Evolutionary conservation across 208 protist species (phyloP).

Genomic region (Strigomonas oncopelti): DNA sequence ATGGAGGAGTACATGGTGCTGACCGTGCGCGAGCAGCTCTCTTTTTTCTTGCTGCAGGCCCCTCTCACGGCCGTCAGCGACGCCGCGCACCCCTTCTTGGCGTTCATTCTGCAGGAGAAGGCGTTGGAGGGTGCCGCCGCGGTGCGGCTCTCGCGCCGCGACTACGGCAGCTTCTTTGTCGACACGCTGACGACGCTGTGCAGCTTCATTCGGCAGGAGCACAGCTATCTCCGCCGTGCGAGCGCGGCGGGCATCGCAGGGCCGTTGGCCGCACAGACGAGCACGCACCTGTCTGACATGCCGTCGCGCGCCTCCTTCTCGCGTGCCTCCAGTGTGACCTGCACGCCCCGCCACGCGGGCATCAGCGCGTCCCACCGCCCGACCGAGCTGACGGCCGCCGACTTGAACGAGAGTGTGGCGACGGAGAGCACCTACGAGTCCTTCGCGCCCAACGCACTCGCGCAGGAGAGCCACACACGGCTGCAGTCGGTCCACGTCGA

Average conservation of each 20-base stretch:
- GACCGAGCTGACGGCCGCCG: not conserved
- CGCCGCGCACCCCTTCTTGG: constrained; percentile 4
- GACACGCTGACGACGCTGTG: not conserved
- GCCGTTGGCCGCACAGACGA: no score
- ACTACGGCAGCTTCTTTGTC: not conserved
- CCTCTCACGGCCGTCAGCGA: not conserved
- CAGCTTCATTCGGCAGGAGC: constrained; percentile 1
- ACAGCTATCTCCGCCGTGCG: not conserved
- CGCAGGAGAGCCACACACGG: not conserved
- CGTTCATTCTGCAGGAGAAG: constrained; percentile 1
- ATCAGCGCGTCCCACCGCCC: not conserved
- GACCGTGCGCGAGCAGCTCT: constrained; percentile 4
- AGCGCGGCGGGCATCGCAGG: not conserved
- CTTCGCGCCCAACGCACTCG: no score
- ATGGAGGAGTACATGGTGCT: constrained; percentile 3
- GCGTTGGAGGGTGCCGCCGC: not conserved
- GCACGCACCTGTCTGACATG: no score
- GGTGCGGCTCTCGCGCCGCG: not conserved
- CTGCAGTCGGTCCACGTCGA: not conserved
- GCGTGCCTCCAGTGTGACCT: not conserved
- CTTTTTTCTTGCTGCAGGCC: constrained; percentile 2
- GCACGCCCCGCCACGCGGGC: not conserved
- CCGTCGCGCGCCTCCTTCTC: not conserved
- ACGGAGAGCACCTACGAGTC: not conserved
- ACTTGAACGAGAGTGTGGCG: no score